Base-by-base conservation (phyloP, 495 filamentous ascomycete genomes). In the Mytilinidion resinicola region DNA sequence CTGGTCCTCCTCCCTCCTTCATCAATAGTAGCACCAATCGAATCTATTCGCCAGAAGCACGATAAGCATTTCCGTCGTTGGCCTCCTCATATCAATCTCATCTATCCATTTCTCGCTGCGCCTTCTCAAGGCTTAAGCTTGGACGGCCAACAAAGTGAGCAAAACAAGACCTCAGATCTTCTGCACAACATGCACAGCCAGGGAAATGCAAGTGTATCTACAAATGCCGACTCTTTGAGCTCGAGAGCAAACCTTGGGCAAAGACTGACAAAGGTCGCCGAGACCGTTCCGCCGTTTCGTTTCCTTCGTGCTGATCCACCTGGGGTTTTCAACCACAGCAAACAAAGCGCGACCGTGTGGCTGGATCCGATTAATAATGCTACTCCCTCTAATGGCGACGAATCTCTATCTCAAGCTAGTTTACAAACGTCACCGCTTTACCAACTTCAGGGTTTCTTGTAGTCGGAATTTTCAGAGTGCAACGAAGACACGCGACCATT, bases 71-170 rank as follows among this genome's bases (percentile, higher is more conserved):
- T 46, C 44, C 42, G 42, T 12, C 59, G 60, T 15, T 63, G 51
- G 63, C 60, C 55, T 36, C 52, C 64, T 2, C 61, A 60, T 55
- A 63, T 66, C 41, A 63, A 66, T 47, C 55, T 56, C 25, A 57
- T 66, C n/a, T 60, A 66, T 47, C 56, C 52, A 14, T 63, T 59
- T 43, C 60, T 63, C 51, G 37, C 49, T 25, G 52, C 54, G 8
- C 44, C 60, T 15, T 54, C 50, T 14, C 42, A 53, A 12, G 39
- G 6, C 6, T 30, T 6, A 30, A 30, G 25, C 25, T 30, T 6
- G 3, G 25, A 2, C 6, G 25, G 25, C 25, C 25, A 30, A 6
- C 25, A 30, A 30, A 30, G 25, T 30, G 25, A 30, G 25, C 25
- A 30, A 30, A 30, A 6, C n/a, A 30, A 3, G 25, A 30, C 6